Conservation (phyloP, 495 filamentous ascomycete species). For the Penicillium egyptiacum region DNA sequence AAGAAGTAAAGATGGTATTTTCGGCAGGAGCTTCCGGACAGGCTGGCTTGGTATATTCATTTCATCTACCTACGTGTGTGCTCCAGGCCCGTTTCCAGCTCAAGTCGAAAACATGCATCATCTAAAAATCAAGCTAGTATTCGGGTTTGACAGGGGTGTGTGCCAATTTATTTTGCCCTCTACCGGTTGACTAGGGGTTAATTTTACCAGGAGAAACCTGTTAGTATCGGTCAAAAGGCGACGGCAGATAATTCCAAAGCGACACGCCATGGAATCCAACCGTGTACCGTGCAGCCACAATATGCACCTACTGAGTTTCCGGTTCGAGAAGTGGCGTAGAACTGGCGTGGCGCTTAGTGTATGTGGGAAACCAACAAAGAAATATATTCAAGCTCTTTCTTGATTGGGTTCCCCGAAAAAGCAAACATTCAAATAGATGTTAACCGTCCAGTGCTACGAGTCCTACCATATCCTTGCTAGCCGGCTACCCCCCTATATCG, state of each 20-base stretch:
- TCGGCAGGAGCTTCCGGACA: too few species aligned
- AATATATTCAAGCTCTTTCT: neutral
- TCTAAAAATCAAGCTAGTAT: too few species aligned
- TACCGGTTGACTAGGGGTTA: neutral
- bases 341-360: neutral
- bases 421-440: neutral
- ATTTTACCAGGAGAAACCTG: neutral
- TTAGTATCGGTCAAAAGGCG: neutral
- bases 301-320: neutral
- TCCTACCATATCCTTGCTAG: neutral
- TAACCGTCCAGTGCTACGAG: neutral
- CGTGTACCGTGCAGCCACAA: neutral
- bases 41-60: too few species aligned
- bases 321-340: too few species aligned
- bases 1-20: too few species aligned
- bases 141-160: neutral
- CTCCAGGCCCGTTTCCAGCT: too few species aligned
- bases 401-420: neutral
- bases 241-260: too few species aligned
- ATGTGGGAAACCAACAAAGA: neutral
- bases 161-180: neutral
- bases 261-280: neutral
- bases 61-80: too few species aligned
- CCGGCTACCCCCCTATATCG: neutral
- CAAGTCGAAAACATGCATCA: too few species aligned